phyloP scores from a whole-genome alignment of 1,139 yeast genomes.

The Blastobotrys elegans region DNA sequence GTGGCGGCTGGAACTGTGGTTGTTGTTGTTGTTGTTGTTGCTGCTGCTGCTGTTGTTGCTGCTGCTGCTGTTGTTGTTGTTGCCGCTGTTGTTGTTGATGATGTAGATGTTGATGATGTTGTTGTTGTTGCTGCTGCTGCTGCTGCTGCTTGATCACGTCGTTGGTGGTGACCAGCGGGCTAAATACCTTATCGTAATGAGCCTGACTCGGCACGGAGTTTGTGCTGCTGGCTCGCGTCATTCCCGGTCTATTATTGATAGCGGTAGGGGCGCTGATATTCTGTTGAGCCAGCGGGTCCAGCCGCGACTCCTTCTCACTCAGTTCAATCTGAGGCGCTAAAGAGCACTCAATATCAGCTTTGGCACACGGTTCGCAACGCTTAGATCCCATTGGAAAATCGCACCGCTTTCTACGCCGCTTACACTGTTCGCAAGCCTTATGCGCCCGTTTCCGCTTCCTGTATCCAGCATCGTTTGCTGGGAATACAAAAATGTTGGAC shows the following conservation, averaged over 20 bases:
- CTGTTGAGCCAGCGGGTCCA: slow-evolving; percentile 24
- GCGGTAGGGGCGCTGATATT: background rate
- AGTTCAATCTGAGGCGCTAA: slow-evolving; percentile 32
- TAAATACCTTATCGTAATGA: background rate
- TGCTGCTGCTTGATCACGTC: background rate
- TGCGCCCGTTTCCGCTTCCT: slow-evolving; percentile 50
- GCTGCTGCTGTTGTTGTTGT: background rate
- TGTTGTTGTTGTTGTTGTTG: too few species aligned
- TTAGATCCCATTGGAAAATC: slow-evolving; percentile 29
- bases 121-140: background rate
- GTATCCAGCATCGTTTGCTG: slow-evolving; percentile 53
- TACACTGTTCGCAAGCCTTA: slow-evolving; percentile 49
- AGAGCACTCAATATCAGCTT: slow-evolving; percentile 31
- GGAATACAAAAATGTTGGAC: slow-evolving; percentile 44
- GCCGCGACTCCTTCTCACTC: slow-evolving; percentile 27
- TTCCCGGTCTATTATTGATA: background rate
- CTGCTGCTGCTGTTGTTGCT: background rate
- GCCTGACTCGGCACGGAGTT: background rate
- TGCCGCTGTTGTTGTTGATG: background rate
- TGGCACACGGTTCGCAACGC: slow-evolving; percentile 32
- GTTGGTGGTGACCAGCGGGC: slow-evolving; percentile 1
- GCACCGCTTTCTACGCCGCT: slow-evolving; percentile 38
- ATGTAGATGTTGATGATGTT: background rate
- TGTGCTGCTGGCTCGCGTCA: slow-evolving; percentile 1
- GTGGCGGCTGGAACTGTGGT: too few species aligned